These are phyloP conservation scores for Sporothrix sp. DNA, from an alignment of 2,329 filamentous ascomycete species.

Conservation along the genomic window DNA sequence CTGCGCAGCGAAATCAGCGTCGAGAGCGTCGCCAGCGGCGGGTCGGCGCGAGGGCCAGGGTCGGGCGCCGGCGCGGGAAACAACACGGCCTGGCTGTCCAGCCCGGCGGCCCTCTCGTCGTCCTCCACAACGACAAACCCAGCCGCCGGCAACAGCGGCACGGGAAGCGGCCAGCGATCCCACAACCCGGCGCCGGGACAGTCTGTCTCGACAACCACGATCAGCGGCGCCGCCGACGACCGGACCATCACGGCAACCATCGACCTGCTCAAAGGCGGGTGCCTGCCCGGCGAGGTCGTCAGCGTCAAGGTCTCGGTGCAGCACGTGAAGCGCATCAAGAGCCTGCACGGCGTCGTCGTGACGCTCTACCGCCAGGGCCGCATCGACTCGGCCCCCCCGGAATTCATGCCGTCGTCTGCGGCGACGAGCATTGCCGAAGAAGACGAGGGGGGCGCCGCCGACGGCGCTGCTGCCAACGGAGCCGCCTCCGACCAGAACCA, in stretches of 20 bases:
- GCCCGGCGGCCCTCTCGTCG: conserved; percentile 29
- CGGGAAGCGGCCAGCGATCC: background rate
- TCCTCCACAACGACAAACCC: conserved; percentile 8
- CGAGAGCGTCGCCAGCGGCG: conserved; percentile 59
- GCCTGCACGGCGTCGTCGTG: conserved; percentile 83
- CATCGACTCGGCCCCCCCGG: conserved; percentile 64
- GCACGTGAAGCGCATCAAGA: conserved; percentile 83
- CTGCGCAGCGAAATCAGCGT: conserved; percentile 59
- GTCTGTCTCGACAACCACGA: background rate
- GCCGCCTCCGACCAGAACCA: background rate
- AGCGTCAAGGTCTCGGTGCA: conserved; percentile 72
- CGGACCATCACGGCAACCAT: conserved; percentile 81
- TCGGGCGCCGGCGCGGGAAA: conserved; percentile 23
- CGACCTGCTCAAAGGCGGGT: conserved; percentile 73
- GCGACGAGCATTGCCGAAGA: conserved; percentile 10
- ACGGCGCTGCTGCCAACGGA: background rate
- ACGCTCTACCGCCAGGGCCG: conserved; percentile 86
- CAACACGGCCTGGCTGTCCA: conserved; percentile 30
- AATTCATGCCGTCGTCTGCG: conserved; percentile 32
- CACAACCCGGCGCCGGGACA: background rate
- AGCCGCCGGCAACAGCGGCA: background rate
- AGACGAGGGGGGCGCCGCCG: background rate
- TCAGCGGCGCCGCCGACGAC: conserved; percentile 43
- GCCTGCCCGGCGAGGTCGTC: conserved; percentile 73
- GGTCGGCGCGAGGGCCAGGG: background rate